Evolutionary conservation across 352 stramenopile species (phyloP).

Genomic region (Globisporangium carolinianum): DNA sequence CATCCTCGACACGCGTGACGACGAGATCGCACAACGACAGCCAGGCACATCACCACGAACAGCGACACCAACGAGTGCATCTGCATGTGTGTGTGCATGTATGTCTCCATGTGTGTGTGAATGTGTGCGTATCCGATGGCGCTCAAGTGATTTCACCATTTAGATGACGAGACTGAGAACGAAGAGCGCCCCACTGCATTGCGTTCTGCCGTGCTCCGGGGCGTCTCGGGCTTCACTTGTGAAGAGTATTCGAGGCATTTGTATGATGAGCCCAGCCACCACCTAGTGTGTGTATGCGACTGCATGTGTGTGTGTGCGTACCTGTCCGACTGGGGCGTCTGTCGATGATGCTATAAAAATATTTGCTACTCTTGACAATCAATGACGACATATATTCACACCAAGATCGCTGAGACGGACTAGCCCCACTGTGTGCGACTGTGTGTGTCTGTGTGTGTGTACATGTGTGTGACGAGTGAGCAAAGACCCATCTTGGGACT

Average conservation of each 20-base stretch:
- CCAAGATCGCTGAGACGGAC: constrained; percentile 88
- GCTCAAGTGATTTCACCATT: constrained; percentile 87
- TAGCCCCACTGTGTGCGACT: background rate
- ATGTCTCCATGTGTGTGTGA: constrained; percentile 2
- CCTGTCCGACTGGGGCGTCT: constrained; percentile 8
- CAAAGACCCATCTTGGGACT: background rate
- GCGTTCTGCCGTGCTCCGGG: constrained; percentile 75
- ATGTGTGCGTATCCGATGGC: constrained; percentile 5
- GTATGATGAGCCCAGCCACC: constrained; percentile 81
- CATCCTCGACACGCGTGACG: too few species aligned
- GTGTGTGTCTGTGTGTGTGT: constrained; percentile 4
- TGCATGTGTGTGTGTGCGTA: background rate
- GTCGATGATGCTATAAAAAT: constrained; percentile 81
- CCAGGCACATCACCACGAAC: background rate
- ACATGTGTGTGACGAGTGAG: background rate
- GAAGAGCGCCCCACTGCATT: constrained; percentile 50
- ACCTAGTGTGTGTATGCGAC: background rate
- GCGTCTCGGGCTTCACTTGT: constrained; percentile 49
- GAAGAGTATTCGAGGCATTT: constrained; percentile 90
- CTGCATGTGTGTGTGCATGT: background rate
- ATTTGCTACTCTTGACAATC: constrained; percentile 90
- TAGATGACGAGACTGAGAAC: constrained; percentile 90
- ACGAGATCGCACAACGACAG: background rate
- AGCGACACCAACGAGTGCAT: background rate
- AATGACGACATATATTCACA: constrained; percentile 85